phyloP scores from a whole-genome alignment of 2,329 filamentous ascomycete genomes.

The Metarhizium rileyi region DNA sequence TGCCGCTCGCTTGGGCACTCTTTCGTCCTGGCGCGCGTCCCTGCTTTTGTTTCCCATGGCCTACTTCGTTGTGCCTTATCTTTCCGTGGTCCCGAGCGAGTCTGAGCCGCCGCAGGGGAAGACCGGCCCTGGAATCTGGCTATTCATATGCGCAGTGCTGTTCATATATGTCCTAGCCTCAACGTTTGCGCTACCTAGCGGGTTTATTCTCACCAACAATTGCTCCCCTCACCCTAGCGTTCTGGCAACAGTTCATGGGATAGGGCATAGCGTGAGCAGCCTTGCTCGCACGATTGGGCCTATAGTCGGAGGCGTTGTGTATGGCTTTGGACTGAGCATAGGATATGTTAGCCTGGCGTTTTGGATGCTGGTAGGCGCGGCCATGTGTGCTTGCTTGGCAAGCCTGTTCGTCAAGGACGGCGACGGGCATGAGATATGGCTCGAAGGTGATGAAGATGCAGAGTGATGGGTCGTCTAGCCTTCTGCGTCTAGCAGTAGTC shows the following conservation, averaged over 20 bases:
- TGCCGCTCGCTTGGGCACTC: slow-evolving; percentile 56
- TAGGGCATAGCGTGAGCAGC: slow-evolving; percentile 49
- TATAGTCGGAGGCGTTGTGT: slow-evolving; percentile 48
- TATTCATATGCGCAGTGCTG: slow-evolving; percentile 51
- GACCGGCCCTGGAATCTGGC: slow-evolving; percentile 51
- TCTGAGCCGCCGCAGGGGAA: slow-evolving; percentile 37
- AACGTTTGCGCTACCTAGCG: slow-evolving; percentile 48
- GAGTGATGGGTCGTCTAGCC: slow-evolving; percentile 2
- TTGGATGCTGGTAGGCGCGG: slow-evolving; percentile 37
- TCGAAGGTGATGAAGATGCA: slow-evolving; percentile 46
- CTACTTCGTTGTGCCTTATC: slow-evolving; percentile 60
- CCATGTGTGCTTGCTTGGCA: slow-evolving; percentile 36
- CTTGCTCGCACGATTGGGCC: slow-evolving; percentile 51
- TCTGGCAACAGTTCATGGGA: slow-evolving; percentile 36
- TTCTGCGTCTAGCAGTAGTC: neutral
- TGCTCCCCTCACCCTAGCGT: slow-evolving; percentile 38
- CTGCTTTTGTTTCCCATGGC: slow-evolving; percentile 61
- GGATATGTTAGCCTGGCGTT: slow-evolving; percentile 45
- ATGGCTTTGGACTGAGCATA: slow-evolving; percentile 46
- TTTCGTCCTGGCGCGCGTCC: slow-evolving; percentile 58
- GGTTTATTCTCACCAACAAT: slow-evolving; percentile 38
- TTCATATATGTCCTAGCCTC: slow-evolving; percentile 55
- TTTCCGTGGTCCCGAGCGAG: slow-evolving; percentile 55
- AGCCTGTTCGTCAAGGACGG: slow-evolving; percentile 51
- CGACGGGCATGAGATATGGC: slow-evolving; percentile 53